Evolutionary conservation across 2,329 filamentous ascomycete genomes (phyloP), one percentile per base, ranked within the genome.

Genomic region (Fusarium sp.): DNA sequence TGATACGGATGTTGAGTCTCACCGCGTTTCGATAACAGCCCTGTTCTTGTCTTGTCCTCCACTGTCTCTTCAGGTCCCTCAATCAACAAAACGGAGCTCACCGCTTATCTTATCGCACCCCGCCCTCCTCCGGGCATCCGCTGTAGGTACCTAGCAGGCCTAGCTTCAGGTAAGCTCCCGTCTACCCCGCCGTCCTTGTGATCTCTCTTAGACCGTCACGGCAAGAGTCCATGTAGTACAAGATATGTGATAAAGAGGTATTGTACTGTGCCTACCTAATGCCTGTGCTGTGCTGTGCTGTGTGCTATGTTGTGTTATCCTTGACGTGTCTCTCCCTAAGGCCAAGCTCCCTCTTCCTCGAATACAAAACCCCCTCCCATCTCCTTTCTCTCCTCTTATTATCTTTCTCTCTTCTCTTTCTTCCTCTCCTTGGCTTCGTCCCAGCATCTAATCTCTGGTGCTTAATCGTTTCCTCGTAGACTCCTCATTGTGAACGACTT

Each of bases 81-180:
- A 58, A 50, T 51, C 37, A 21, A 51, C 39, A 65, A 59, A 73
- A 73, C 73, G 55, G 70, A 75, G 73, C 72, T 75, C 53, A 56
- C 73, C 73, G 73, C 53, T 76, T 76, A 76, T 76, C 75, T 76
- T 75, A 76, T 76, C 74, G 65, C 50, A 58, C 67, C 53, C 65
- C 62, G 64, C 71, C 65, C 58, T 65, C 55, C 70, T 65, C 62
- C 69, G 67, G 48, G 42, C 65, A 52, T 58, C 57, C 62, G 30
- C 30, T 50, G 30, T 50, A 44, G 42, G 42, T 25, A 44, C 42
- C 16, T 25, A 23, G 42, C 23, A 18, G 14, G 18, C 13, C 13
- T 43, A 23, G 42, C 11, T 57, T 58, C 46, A 66, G 52, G 54
- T 54, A 65, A 70, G 67, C 67, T 70, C 34, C 34, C 34, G 34